Evolutionary conservation across 2,329 filamentous ascomycete genomes (phyloP), one percentile per base, ranked within the genome.

Genomic region (Elsinoe australis): DNA sequence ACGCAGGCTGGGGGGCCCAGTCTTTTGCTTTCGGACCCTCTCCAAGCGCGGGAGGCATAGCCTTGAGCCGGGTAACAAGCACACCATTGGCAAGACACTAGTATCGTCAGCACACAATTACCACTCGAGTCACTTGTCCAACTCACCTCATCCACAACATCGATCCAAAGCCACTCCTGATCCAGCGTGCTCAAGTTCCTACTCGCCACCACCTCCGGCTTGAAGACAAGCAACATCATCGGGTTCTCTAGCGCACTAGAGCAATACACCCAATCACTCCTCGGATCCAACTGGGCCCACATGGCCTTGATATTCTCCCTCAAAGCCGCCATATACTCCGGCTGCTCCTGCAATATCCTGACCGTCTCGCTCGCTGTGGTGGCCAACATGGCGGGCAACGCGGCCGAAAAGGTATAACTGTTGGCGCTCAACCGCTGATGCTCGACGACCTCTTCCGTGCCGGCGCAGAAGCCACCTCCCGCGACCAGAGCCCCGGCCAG

Each of bases 321-420:
- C 59, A 94, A 79, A 55, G 83, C 82, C 1, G 72, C 70, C 45
- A 96, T 70, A 29, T 94, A 80, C 50, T 94, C 87, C 0, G 90
- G 89, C 61, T 84, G 88, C 33, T 84, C 84, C 66, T 95, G 88
- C 44, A 98, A 73, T 56, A 96, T 71, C 49, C 82, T 81, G 50
- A 96, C 76, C 1, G 88, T 90, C 68, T 95, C 92, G 62, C 87
- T 94, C 1, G 90, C 88, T 0, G 89, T 95, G n/a, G 94, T 94
- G 14, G 92, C 88, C 47, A 95, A 73, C 72, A 98, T 84, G 15
- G 92, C 92, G 3, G 92, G 92, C 26, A 98, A 74, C 5, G 92
- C 92, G 2, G 92, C 92, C 21, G 90, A 96, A 70, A 87, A 98
- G 3, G 92, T 96, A 66, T 96, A 98, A 0, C 90, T 84, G 1